Evolutionary conservation across 371 early-diverging fungal genomes (phyloP), one percentile per base, ranked within the genome.

Genomic region (Lichtheimia ramosa): DNA sequence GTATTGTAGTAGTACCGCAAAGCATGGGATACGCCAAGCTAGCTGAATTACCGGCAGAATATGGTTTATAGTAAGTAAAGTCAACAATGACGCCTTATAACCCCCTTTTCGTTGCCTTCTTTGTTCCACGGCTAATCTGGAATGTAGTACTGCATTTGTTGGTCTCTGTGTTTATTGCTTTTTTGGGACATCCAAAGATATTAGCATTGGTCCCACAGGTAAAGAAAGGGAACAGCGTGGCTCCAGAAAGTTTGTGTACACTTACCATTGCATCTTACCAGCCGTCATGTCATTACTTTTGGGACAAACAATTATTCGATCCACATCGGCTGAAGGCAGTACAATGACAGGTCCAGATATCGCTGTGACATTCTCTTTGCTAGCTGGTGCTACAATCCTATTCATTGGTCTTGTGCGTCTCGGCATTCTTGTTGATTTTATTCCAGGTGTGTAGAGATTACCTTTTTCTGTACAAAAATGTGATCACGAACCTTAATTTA

Each of bases 391-490:
- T 40, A 68, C 92, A 54, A 77, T 87, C 40, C 73, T 87, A 51
- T 73, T 78, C 23, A 74, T 96, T 39, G 93, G 95, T 15, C 70
- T 92, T 10, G 70, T 93, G 39, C 86, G 91, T 3, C 71, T 95
- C 6, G 95, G 95, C 21, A 84, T 92, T 55, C 56, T 96, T 13
- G 89, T 94, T 21, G 95, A 96, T 62, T 92, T 96, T 63, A 92
- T 96, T 53, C 91, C 96, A 7, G 72, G 64, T 28, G 56, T 46
- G 23, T 18, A 34, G n/a, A 16, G 7, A 55, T 4, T 15, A 15
- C n/a, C n/a, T 15, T 18, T 15, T 20, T 21, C n/a, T 16, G 25
- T 18, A 24, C 39, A 41, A 16, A 41, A 15, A 5, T 3, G 15
- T 34, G 40, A 20, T 43, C 56, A 41, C 21, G 27, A 18, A 41